Base-by-base conservation (phyloP, 768 basidiomycete genomes). In the Hygrophorus pudorinus region DNA sequence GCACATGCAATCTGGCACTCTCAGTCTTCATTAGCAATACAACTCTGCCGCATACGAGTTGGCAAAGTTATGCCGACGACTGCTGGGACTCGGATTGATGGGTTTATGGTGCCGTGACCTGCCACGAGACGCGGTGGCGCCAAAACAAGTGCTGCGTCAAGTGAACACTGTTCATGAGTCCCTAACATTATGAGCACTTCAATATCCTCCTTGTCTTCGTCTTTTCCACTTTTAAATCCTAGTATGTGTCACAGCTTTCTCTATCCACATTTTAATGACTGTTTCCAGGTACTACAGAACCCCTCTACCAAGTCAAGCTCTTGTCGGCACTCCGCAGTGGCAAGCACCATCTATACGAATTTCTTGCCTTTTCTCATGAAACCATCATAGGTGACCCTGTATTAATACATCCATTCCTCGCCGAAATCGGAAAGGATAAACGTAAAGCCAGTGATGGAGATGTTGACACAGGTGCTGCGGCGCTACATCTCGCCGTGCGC, bases 401-500 rank as follows among this genome's bases (percentile, higher is more conserved):
- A 5, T 66, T 75, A 10, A 85, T 90, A n/a, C 84, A 85, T 51
- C 83, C 85, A 1, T 84, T 88, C 54, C 69, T 90, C n/a, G 55
- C 78, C 1, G 85, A 86, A 57, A 81, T 90, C 32, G 68, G 72
- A 40, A 82, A 79, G 57, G 79, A 84, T 51, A 73, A 66, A 44
- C 73, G 76, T 3, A 69, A 60, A 18, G 71, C 74, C 16, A 44
- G 56, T 0, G 76, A 74, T 14, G 63, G 60, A 11, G 69, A 72
- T 12, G 47, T 78, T 0, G 81, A 87, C 55, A 73, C 79, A 1
- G 82, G 76, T 10, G 81, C 85, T 4, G 80, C 84, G 2, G 83
- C 84, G 0, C 64, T 90, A 5, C 86, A 90, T 59, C 74, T 90
- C 2, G 86, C 85, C 9, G 77, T 90, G n/a, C 75, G 84, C 34